Percentiles rank a stretch among this genome's conserved stretches.
phyloP scores from a whole-genome alignment of 2,329 filamentous ascomycete genomes.

The Eutypella sp. region DNA sequence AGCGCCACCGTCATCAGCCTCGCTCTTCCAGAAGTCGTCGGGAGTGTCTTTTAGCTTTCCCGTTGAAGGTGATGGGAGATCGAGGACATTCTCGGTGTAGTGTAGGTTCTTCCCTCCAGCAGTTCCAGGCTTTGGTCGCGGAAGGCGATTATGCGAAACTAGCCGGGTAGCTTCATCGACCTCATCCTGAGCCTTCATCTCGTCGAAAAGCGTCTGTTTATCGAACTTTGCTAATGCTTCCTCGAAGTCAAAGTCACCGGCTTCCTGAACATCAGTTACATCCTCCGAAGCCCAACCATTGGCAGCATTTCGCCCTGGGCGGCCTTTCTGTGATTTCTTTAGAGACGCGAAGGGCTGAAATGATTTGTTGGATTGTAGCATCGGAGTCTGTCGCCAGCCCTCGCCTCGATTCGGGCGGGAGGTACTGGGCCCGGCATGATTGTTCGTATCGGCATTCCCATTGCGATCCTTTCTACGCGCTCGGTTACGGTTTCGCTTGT shows the following conservation, averaged over 20 bases:
- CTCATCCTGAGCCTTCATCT: constrained; percentile 83
- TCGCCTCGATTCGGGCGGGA: constrained; percentile 34
- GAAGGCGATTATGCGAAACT: constrained; percentile 76
- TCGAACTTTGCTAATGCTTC: constrained; percentile 90
- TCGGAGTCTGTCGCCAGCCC: constrained; percentile 57
- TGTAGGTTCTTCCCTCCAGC: constrained; percentile 85
- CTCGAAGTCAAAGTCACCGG: constrained; percentile 93
- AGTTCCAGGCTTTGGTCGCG: constrained; percentile 60
- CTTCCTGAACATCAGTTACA: constrained; percentile 86
- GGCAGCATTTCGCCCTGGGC: constrained; percentile 38
- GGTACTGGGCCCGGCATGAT: constrained; percentile 12
- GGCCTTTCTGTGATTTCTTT: constrained; percentile 48
- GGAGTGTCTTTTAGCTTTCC: constrained; percentile 33
- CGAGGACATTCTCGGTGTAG: constrained; percentile 86
- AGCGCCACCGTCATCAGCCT: constrained; percentile 57
- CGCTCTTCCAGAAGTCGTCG: constrained; percentile 67
- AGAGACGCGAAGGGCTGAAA: constrained; percentile 59
- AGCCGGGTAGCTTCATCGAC: constrained; percentile 88
- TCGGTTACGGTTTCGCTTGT: neutral
- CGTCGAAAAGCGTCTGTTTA: constrained; percentile 84
- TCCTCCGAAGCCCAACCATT: constrained; percentile 96
- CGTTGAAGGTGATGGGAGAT: constrained; percentile 39
- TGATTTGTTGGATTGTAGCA: constrained; percentile 53
- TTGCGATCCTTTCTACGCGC: constrained; percentile 14
- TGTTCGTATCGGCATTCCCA: constrained; percentile 9